These are phyloP conservation scores for Ganoderma meredithae DNA, from an alignment of 1,284 basidiomycete genomes.

Conservation along the genomic window DNA sequence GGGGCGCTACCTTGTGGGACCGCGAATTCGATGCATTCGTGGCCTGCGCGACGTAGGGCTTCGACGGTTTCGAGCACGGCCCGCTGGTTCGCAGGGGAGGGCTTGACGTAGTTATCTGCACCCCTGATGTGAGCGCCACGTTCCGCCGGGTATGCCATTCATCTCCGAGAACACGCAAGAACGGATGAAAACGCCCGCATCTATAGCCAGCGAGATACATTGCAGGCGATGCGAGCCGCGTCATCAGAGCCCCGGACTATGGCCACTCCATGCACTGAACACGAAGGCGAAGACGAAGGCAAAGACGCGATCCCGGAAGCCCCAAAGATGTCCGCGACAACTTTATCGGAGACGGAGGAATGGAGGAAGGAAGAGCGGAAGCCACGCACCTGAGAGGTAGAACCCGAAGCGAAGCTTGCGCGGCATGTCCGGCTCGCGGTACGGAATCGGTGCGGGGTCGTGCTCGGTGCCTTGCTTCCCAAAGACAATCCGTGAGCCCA, in stretches of 20 bases:
- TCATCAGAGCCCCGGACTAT: background rate
- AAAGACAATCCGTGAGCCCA: slow-evolving; percentile 63
- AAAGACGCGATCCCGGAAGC: background rate
- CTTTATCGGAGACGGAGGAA: slow-evolving; percentile 2
- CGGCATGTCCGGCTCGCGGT: slow-evolving; percentile 60
- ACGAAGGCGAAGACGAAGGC: background rate
- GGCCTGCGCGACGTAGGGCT: slow-evolving; percentile 71
- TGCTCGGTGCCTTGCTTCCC: slow-evolving; percentile 53
- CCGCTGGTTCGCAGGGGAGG: slow-evolving; percentile 81
- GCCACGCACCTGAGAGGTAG: slow-evolving; percentile 62
- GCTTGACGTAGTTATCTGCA: slow-evolving; percentile 70
- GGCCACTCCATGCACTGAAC: background rate
- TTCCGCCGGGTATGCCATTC: slow-evolving; percentile 1
- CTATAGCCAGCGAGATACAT: background rate
- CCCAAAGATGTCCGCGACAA: background rate
- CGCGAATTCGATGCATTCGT: slow-evolving; percentile 79
- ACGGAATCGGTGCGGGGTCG: slow-evolving; percentile 64
- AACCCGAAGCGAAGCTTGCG: slow-evolving; percentile 76
- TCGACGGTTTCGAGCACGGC: slow-evolving; percentile 82
- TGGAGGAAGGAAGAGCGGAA: background rate
- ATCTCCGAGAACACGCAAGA: slow-evolving; percentile 11
- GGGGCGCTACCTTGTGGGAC: slow-evolving; percentile 53
- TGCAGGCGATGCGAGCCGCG: background rate
- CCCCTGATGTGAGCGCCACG: slow-evolving; percentile 13
- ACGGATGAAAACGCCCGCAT: background rate